Conservation (phyloP, 2,329 filamentous ascomycete genomes). For the Cercospora canescens region DNA sequence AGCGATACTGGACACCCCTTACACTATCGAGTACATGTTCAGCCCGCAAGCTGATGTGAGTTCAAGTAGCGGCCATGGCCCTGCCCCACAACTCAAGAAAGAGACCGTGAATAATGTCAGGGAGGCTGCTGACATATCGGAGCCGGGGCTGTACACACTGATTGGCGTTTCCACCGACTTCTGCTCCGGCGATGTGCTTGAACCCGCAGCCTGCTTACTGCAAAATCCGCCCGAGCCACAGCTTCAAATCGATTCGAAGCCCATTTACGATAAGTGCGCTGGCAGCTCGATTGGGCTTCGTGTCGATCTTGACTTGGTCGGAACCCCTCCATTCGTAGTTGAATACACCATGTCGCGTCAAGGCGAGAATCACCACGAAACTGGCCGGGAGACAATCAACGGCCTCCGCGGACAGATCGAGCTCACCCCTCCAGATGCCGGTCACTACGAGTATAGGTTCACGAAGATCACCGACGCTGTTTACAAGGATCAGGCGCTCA, state of each 20-base stretch:
- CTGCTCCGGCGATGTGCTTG: slow-evolving; percentile 84
- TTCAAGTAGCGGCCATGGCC: slow-evolving; percentile 68
- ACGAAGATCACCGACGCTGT: slow-evolving; percentile 77
- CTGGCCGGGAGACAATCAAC: slow-evolving; percentile 58
- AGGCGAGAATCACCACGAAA: slow-evolving; percentile 51
- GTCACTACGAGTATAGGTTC: slow-evolving; percentile 85
- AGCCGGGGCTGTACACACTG: slow-evolving; percentile 83
- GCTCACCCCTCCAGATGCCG: slow-evolving; percentile 76
- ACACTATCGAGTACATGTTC: slow-evolving; percentile 79
- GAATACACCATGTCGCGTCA: slow-evolving; percentile 70
- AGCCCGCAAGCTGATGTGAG: slow-evolving; percentile 70
- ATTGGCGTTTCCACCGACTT: slow-evolving; percentile 75
- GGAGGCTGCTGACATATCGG: slow-evolving; percentile 67
- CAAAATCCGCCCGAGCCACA: slow-evolving; percentile 88
- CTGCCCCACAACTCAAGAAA: slow-evolving; percentile 58
- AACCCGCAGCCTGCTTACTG: slow-evolving; percentile 90
- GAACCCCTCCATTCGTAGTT: slow-evolving; percentile 88
- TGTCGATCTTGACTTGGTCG: slow-evolving; percentile 85
- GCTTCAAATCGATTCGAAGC: slow-evolving; percentile 70
- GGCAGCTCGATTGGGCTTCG: slow-evolving; percentile 88
- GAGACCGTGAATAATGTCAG: slow-evolving; percentile 62
- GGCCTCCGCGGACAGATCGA: slow-evolving; percentile 81
- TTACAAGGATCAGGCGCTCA: slow-evolving; percentile 67
- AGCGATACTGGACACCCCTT: slow-evolving; percentile 61
- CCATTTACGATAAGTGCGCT: slow-evolving; percentile 92